Conservation (phyloP, 768 basidiomycete genomes). For the Stropharia rugosoannulata region DNA sequence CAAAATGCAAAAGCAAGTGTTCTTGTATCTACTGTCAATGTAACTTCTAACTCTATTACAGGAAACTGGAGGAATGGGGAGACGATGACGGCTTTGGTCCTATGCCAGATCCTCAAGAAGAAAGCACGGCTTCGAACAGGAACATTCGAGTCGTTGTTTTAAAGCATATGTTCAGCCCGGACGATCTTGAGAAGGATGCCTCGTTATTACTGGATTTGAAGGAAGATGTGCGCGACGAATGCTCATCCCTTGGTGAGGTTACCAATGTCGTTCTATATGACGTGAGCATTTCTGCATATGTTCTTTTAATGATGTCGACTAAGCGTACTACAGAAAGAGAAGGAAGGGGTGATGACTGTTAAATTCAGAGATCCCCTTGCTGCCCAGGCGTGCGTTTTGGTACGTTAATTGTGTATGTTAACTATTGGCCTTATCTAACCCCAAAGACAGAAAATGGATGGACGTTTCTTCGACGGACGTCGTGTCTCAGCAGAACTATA, state of each 20-base stretch:
- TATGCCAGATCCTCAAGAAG: constrained; percentile 54
- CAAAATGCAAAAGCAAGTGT: constrained; percentile 79
- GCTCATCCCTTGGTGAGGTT: constrained; percentile 86
- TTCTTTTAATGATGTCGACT: not conserved
- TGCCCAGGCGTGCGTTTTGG: constrained; percentile 90
- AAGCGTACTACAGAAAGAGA: constrained; percentile 64
- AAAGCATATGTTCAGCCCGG: constrained; percentile 91
- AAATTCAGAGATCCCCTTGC: constrained; percentile 93
- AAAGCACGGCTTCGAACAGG: constrained; percentile 42
- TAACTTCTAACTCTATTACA: constrained; percentile 26
- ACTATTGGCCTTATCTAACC: not conserved
- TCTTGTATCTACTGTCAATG: constrained; percentile 11
- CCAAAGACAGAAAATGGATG: constrained; percentile 81
- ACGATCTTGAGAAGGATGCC: constrained; percentile 84
- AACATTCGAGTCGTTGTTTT: constrained; percentile 85
- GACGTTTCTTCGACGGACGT: constrained; percentile 85
- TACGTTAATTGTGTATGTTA: constrained; percentile 23
- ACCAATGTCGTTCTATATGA: constrained; percentile 96
- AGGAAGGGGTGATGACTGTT: constrained; percentile 93
- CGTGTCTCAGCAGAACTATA: constrained; percentile 81
- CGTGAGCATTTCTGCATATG: constrained; percentile 46
- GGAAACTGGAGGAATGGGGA: constrained; percentile 93
- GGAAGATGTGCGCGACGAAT: constrained; percentile 95
- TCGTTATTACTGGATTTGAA: constrained; percentile 88
- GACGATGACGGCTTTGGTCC: constrained; percentile 93